Evolutionary conservation across 768 basidiomycete genomes (phyloP).

Genomic region (Brasilioporus rufonigricans): DNA sequence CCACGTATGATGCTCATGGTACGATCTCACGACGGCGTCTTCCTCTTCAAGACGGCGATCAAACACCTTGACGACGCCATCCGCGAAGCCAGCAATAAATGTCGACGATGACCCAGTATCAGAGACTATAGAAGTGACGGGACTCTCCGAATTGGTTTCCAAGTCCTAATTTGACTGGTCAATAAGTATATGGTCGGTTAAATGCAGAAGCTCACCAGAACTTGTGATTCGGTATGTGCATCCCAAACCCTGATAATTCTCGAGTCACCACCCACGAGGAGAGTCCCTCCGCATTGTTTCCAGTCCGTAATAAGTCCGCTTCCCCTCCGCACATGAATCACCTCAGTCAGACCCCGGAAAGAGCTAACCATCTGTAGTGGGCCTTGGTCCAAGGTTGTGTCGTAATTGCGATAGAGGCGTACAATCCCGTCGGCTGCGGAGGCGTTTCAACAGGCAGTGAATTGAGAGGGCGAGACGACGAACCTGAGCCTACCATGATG

Average conservation of each 20-base stretch:
- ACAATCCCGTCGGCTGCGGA: slow-evolving; percentile 83
- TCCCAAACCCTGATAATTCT: slow-evolving; percentile 92
- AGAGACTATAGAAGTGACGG: slow-evolving; percentile 80
- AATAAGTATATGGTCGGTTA: neutral
- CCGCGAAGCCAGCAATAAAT: slow-evolving; percentile 89
- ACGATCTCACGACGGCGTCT: slow-evolving; percentile 77
- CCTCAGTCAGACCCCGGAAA: slow-evolving; percentile 84
- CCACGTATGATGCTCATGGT: slow-evolving; percentile 80
- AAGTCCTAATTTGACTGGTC: slow-evolving; percentile 58
- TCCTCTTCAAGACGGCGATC: slow-evolving; percentile 87
- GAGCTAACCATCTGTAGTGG: slow-evolving; percentile 91
- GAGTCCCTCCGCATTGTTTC: slow-evolving; percentile 83
- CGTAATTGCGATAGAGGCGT: slow-evolving; percentile 91
- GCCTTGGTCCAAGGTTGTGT: slow-evolving; percentile 64
- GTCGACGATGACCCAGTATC: slow-evolving; percentile 74
- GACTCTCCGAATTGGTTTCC: slow-evolving; percentile 86
- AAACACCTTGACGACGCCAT: slow-evolving; percentile 86
- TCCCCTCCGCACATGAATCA: slow-evolving; percentile 71
- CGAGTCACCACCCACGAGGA: slow-evolving; percentile 92
- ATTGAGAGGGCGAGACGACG: slow-evolving; percentile 22
- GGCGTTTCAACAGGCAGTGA: neutral
- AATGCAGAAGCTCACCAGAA: slow-evolving; percentile 46
- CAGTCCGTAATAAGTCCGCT: slow-evolving; percentile 88
- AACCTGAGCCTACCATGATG: slow-evolving; percentile 83
- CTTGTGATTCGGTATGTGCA: slow-evolving; percentile 80